Percentiles rank a stretch among this genome's conserved stretches.
These are phyloP conservation scores for Syzygium aqueum DNA, from an alignment of 345 rosid genomes.

Conservation along the genomic window DNA sequence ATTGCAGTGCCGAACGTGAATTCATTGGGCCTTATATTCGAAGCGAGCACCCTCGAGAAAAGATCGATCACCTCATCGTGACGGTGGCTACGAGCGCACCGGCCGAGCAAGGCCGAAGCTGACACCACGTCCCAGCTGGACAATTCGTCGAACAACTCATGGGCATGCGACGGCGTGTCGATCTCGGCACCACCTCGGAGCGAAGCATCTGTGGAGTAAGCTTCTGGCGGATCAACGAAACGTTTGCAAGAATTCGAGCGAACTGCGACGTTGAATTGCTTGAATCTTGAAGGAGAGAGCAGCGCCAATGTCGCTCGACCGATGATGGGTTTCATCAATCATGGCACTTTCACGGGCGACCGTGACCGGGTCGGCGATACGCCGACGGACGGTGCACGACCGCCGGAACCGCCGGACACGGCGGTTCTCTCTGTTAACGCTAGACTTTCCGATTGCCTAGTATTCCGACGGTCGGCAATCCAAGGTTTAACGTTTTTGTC, in stretches of 20 bases:
- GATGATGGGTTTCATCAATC: background rate
- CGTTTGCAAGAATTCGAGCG: background rate
- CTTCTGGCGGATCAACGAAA: background rate
- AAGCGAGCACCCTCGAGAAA: constrained; percentile 39
- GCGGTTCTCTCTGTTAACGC: background rate
- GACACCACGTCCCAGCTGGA: constrained; percentile 40
- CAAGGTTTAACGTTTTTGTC: background rate
- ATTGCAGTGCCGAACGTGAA: constrained; percentile 66
- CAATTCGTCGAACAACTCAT: constrained; percentile 45
- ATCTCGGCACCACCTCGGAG: background rate
- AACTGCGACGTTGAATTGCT: background rate
- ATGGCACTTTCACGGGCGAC: background rate
- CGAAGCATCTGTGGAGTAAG: background rate
- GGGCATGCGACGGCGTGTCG: constrained; percentile 6
- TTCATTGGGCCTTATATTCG: constrained; percentile 55
- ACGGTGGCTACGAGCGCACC: constrained; percentile 25
- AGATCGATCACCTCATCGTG: constrained; percentile 34
- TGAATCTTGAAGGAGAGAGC: background rate
- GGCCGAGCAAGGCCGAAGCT: constrained; percentile 45
- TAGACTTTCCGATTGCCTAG: background rate
- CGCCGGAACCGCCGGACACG: background rate
- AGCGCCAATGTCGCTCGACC: background rate
- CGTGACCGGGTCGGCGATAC: background rate
- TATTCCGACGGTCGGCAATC: background rate
- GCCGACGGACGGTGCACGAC: background rate